These are phyloP conservation scores for Protomyces pachydermus DNA, from an alignment of 1,139 yeast species.

Conservation along the genomic window DNA sequence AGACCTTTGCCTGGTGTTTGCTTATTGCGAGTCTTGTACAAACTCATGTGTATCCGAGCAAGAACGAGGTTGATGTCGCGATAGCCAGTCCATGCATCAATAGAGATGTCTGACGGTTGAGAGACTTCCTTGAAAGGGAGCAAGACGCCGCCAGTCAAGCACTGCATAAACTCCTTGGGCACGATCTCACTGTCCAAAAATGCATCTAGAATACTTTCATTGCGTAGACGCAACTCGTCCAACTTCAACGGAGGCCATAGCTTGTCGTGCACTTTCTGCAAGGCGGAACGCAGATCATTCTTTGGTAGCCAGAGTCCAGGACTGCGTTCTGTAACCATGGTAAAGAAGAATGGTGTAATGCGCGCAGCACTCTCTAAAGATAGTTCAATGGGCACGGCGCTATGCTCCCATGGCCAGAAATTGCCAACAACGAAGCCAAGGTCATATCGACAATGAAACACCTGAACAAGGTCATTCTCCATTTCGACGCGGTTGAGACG, in stretches of 20 bases:
- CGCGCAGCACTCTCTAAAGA: conserved; percentile 51
- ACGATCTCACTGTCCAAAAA: conserved; percentile 44
- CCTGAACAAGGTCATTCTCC: conserved; percentile 64
- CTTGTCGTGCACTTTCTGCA: conserved; percentile 69
- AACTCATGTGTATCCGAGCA: conserved; percentile 61
- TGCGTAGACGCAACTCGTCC: conserved; percentile 41
- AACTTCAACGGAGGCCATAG: conserved; percentile 45
- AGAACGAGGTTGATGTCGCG: conserved; percentile 69
- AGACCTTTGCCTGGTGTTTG: neutral
- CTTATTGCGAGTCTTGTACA: conserved; percentile 58
- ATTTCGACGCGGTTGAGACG: conserved; percentile 44
- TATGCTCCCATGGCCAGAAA: conserved; percentile 63
- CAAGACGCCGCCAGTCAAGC: neutral
- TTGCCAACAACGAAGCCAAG: conserved; percentile 56
- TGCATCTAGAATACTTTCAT: conserved; percentile 44
- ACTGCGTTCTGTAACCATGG: conserved; percentile 54
- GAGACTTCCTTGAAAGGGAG: neutral
- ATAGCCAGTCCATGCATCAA: conserved; percentile 39
- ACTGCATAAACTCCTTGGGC: conserved; percentile 1
- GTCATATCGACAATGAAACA: conserved; percentile 73
- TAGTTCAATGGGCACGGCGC: conserved; percentile 47
- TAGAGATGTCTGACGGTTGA: neutral
- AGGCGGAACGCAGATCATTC: conserved; percentile 62
- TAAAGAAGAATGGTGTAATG: conserved; percentile 58
- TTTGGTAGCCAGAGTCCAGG: conserved; percentile 52